These are phyloP conservation scores for Calonectria montana DNA, from an alignment of 2,329 filamentous ascomycete species.

Conservation along the genomic window DNA sequence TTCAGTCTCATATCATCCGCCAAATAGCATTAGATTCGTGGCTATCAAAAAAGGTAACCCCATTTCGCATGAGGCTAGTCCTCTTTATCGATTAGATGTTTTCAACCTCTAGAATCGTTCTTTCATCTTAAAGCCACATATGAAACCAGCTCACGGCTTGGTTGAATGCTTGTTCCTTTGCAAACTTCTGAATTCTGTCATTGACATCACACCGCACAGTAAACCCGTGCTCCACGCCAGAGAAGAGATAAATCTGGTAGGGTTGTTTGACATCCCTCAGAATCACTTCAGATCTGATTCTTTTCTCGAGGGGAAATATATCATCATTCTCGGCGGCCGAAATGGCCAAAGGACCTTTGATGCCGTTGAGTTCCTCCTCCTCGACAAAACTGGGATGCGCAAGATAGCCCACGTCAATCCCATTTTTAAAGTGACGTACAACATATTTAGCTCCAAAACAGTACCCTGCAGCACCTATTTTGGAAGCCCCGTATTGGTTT, in stretches of 20 bases:
- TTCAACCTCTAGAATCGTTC: too few species aligned
- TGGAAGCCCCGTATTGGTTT: constrained; percentile 62
- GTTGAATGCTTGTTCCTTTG: constrained; percentile 83
- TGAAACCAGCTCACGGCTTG: constrained; percentile 82
- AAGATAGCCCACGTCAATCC: constrained; percentile 76
- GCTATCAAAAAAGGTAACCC: too few species aligned
- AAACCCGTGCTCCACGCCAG: constrained; percentile 79
- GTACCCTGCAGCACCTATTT: constrained; percentile 74
- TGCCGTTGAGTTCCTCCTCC: constrained; percentile 72
- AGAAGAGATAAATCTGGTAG: constrained; percentile 84
- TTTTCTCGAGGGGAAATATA: constrained; percentile 73
- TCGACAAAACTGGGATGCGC: constrained; percentile 84
- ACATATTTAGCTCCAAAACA: constrained; percentile 83
- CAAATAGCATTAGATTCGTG: too few species aligned
- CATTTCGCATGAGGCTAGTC: too few species aligned
- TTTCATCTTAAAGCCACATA: not conserved
- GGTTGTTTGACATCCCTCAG: constrained; percentile 64
- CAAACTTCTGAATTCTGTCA: constrained; percentile 67
- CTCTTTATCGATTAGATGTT: too few species aligned
- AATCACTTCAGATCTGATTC: constrained; percentile 72
- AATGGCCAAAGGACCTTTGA: constrained; percentile 76
- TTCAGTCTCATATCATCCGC: too few species aligned
- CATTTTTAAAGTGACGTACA: constrained; percentile 69
- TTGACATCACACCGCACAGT: constrained; percentile 73
- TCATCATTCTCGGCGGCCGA: constrained; percentile 72